Percentiles rank a stretch among this genome's conserved stretches.
phyloP scores from a whole-genome alignment of 2,329 filamentous ascomycete species.

The Epicoccum nigrum region DNA sequence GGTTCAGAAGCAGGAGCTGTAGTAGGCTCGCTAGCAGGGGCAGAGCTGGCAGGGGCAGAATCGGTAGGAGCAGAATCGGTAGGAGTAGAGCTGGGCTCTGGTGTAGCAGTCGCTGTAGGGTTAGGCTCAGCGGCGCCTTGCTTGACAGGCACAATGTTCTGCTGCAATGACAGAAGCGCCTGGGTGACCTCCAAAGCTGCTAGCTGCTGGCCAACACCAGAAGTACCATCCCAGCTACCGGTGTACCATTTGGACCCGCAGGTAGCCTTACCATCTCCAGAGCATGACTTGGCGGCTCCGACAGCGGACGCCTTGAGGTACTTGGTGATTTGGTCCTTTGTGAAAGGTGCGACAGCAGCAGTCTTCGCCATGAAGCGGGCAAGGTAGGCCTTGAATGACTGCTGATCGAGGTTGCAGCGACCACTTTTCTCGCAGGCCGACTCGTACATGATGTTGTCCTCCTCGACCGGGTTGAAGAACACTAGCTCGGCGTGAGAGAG shows the following conservation, averaged over 20 bases:
- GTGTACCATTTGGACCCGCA: constrained; percentile 56
- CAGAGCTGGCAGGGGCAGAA: too few species aligned
- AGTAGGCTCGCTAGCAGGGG: constrained; percentile 12
- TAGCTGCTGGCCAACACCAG: constrained; percentile 54
- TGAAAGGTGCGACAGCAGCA: constrained; percentile 52
- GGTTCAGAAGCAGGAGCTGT: constrained; percentile 5
- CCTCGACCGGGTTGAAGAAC: constrained; percentile 62
- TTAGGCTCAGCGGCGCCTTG: constrained; percentile 26
- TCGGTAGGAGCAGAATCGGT: too few species aligned
- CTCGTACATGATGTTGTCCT: constrained; percentile 67
- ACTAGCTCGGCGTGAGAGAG: constrained; percentile 54
- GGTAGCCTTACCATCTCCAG: constrained; percentile 47
- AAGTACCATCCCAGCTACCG: constrained; percentile 49
- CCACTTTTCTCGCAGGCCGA: constrained; percentile 66
- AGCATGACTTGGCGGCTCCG: constrained; percentile 53
- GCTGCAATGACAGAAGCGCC: constrained; percentile 47
- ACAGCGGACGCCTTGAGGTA: constrained; percentile 50
- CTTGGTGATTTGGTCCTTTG: constrained; percentile 45
- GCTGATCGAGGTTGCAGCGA: constrained; percentile 73
- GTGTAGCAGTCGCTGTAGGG: constrained; percentile 19
- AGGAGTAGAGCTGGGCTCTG: constrained; percentile 28
- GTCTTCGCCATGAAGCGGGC: constrained; percentile 65
- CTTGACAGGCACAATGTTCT: constrained; percentile 38
- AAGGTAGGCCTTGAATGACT: constrained; percentile 77
- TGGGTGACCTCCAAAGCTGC: constrained; percentile 54